Percentiles rank a stretch among this genome's conserved stretches.
phyloP scores from a whole-genome alignment of 1,284 basidiomycete species.

The Ustilago vetiveriae region DNA sequence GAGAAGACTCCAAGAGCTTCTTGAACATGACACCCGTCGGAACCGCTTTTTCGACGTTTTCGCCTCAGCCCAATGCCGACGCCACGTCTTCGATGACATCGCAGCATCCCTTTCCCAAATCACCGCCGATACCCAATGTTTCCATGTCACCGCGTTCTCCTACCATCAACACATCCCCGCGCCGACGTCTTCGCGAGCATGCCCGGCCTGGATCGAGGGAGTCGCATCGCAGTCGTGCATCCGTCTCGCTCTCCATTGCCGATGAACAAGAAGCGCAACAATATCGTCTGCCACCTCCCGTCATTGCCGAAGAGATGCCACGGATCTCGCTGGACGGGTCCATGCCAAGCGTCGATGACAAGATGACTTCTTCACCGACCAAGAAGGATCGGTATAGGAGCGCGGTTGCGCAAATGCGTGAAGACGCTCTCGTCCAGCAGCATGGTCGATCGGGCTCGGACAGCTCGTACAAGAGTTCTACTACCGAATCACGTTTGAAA shows the following conservation, averaged over 20 bases:
- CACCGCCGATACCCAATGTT: constrained; percentile 18
- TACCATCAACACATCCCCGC: constrained; percentile 22
- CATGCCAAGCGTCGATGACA: background rate
- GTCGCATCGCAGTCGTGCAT: constrained; percentile 24
- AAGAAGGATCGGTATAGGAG: constrained; percentile 5
- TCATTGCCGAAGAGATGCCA: constrained; percentile 28
- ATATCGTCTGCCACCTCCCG: constrained; percentile 14
- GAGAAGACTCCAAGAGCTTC: constrained; percentile 23
- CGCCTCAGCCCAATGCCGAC: background rate
- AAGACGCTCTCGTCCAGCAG: constrained; percentile 9
- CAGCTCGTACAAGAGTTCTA: constrained; percentile 37
- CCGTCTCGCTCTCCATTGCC: constrained; percentile 38
- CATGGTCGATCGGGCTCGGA: constrained; percentile 47
- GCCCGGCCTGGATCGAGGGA: constrained; percentile 18
- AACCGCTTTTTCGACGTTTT: constrained; percentile 9
- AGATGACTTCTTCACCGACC: background rate
- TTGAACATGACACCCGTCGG: constrained; percentile 28
- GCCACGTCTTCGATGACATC: background rate
- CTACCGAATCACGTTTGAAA: constrained; percentile 14
- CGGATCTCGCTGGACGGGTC: constrained; percentile 20
- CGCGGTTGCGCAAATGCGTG: constrained; percentile 2
- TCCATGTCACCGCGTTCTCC: constrained; percentile 18
- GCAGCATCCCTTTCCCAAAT: constrained; percentile 24
- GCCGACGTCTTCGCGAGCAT: constrained; percentile 10
- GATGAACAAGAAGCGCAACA: constrained; percentile 39